Conservation (phyloP, 345 rosid genomes). For the Bruguiera sexangula region DNA sequence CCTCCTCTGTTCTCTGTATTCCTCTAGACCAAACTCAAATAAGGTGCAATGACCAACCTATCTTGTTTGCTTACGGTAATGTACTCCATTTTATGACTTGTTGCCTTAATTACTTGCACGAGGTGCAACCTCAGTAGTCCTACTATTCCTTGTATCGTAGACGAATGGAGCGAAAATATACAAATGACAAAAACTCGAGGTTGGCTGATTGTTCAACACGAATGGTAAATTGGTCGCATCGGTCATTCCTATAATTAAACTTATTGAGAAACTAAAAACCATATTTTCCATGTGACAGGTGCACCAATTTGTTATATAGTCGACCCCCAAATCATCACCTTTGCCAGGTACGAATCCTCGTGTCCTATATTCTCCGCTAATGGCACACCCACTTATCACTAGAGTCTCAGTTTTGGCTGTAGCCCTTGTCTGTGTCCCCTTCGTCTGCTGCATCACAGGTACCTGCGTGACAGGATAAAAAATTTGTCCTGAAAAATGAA, state of each 20-base stretch:
- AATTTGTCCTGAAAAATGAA: neutral
- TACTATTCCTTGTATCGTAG: neutral
- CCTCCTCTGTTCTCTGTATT: slow-evolving; percentile 15
- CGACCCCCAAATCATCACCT: slow-evolving; percentile 6
- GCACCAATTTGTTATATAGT: slow-evolving; percentile 20
- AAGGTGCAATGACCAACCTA: slow-evolving; percentile 10
- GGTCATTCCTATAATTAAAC: slow-evolving; percentile 13
- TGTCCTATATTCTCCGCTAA: slow-evolving; percentile 25
- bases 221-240: neutral
- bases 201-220: slow-evolving; percentile 4
- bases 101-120: neutral
- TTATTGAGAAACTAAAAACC: slow-evolving; percentile 10
- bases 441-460: slow-evolving; percentile 39
- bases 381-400: slow-evolving; percentile 35
- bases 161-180: slow-evolving; percentile 1
- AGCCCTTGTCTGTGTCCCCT: slow-evolving; percentile 25
- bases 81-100: neutral
- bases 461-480: neutral
- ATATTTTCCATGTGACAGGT: slow-evolving; percentile 1
- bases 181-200: slow-evolving; percentile 2
- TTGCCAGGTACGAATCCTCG: slow-evolving; percentile 17
- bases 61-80: neutral
- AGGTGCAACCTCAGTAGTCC: neutral
- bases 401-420: slow-evolving; percentile 29
- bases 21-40: slow-evolving; percentile 22